Evolutionary conservation across 2,329 filamentous ascomycete species (phyloP), one percentile per base, ranked within the genome.

Genomic region (Didymella lethalis): DNA sequence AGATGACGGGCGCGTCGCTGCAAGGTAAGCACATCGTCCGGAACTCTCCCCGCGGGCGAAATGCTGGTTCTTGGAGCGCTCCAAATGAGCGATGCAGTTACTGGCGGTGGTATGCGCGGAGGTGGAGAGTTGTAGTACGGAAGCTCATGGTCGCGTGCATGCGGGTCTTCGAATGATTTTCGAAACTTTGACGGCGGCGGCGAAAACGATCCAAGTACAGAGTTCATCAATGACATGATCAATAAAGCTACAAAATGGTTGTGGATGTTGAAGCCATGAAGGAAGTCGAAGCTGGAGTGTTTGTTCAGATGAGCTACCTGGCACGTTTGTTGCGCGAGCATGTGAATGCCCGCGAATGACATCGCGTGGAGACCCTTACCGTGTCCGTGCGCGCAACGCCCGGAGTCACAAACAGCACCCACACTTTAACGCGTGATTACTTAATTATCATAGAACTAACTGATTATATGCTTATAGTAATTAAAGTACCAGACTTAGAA

Each of bases 1-100:
- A 88, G 81, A 63, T 85, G 77, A 55, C 78, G 80, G 26, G 85
- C 80, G 67, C 83, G 80, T 57, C 84, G 78, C 63, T 83, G 80
- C 57, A 86, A 72, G 28, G 79, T 78, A n/a, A 84, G 70, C 28
- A 85, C 75, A 54, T 82, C 67, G 32, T 79, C 75, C 3, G 76
- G 74, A 10, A 77, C 64, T 25, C 69, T 71, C 29, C 67, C 61
- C 32, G 63, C 66, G 8, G 72, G 67, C 20, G 69, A 67, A 4
- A 76, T 41, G 7, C 53, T 66, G 25, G 69, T 52, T 44, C 59
- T 65, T 4, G 72, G 71, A 2, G 68, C 64, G 41, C 34, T 72
- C 73, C 73, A 75, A 59, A 76, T 62, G 34, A 75, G 61, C 8
- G 72, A 75, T 0, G 73, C 69, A 16, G 73, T 70, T 49, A 76